Evolutionary conservation across 2,329 filamentous ascomycete species (phyloP).

Genomic region (Diaporthe sp.): DNA sequence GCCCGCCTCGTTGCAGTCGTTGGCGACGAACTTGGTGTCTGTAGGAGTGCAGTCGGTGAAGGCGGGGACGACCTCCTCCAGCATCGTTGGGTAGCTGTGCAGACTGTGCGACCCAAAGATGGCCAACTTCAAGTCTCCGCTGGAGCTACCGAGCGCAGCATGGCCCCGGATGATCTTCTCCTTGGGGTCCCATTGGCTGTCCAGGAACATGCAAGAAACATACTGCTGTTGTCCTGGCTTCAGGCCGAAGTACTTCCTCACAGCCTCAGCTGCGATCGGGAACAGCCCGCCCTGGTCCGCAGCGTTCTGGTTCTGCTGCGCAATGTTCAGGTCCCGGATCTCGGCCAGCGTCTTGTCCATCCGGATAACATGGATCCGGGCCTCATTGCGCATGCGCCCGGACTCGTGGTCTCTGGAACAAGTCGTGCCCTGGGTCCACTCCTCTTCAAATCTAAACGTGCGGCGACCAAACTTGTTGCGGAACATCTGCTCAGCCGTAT

Average conservation of each 20-base stretch:
- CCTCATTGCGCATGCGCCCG: constrained; percentile 86
- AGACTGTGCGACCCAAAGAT: constrained; percentile 94
- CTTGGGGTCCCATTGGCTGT: constrained; percentile 85
- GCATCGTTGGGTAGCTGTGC: constrained; percentile 87
- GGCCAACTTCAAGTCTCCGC: constrained; percentile 81
- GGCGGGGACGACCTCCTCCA: constrained; percentile 90
- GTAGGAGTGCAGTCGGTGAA: constrained; percentile 93
- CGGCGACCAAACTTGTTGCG: constrained; percentile 87
- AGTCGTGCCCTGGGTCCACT: constrained; percentile 88
- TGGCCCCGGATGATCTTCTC: constrained; percentile 80
- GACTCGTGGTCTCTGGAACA: constrained; percentile 78
- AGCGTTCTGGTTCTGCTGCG: constrained; percentile 80
- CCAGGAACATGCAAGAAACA: constrained; percentile 86
- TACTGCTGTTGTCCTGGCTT: constrained; percentile 84
- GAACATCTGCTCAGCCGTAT: constrained; percentile 96
- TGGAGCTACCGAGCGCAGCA: constrained; percentile 81
- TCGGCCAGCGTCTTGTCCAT: constrained; percentile 86
- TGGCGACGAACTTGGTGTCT: constrained; percentile 81
- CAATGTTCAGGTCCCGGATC: constrained; percentile 79
- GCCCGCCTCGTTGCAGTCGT: constrained; percentile 87
- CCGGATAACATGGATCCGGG: constrained; percentile 87
- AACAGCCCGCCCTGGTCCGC: constrained; percentile 80
- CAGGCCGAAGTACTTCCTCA: constrained; percentile 81
- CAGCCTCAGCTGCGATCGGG: constrained; percentile 79
- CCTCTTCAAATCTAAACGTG: constrained; percentile 91